phyloP scores from a whole-genome alignment of 2,329 filamentous ascomycete genomes.

The Chaetomium globosum region DNA sequence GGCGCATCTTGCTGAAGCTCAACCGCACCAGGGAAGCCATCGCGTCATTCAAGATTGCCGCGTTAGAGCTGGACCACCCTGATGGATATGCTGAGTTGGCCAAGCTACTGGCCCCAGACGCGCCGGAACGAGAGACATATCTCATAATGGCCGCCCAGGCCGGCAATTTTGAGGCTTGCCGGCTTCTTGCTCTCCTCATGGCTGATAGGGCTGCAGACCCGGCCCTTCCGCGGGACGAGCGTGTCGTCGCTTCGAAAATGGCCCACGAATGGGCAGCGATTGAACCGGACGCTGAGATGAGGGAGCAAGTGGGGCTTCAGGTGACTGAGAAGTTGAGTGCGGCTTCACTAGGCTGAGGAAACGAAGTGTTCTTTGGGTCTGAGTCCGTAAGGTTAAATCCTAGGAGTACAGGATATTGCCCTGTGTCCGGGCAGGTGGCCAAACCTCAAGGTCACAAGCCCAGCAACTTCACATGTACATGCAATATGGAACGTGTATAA shows the following conservation, averaged over 20 bases:
- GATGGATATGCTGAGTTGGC: conserved; percentile 38
- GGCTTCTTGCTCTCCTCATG: conserved; percentile 36
- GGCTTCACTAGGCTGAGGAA: not conserved
- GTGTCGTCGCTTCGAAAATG: not conserved
- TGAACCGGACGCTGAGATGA: not conserved
- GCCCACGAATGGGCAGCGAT: conserved; percentile 14
- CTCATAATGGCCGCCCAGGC: conserved; percentile 43
- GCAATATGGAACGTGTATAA: not conserved
- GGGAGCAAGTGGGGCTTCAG: not conserved
- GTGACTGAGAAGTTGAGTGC: conserved; percentile 7
- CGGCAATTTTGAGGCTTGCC: conserved; percentile 37
- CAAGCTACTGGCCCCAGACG: conserved; percentile 35
- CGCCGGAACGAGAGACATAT: conserved; percentile 35
- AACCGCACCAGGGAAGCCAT: conserved; percentile 31
- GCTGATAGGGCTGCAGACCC: conserved; percentile 24
- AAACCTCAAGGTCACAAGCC: not conserved
- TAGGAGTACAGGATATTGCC: not conserved
- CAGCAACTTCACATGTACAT: not conserved
- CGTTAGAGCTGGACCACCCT: conserved; percentile 41
- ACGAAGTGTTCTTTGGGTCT: not conserved
- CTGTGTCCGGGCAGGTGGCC: not conserved
- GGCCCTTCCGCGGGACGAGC: conserved; percentile 19
- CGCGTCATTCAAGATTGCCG: conserved; percentile 38
- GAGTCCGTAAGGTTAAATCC: not conserved
- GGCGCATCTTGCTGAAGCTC: conserved; percentile 35